A percentile compares a stretch with the other conserved stretches of the same genome.
These are phyloP conservation scores for Wickerhamiella occidentalis DNA, from an alignment of 805 yeast genomes.

Conservation along the genomic window DNA sequence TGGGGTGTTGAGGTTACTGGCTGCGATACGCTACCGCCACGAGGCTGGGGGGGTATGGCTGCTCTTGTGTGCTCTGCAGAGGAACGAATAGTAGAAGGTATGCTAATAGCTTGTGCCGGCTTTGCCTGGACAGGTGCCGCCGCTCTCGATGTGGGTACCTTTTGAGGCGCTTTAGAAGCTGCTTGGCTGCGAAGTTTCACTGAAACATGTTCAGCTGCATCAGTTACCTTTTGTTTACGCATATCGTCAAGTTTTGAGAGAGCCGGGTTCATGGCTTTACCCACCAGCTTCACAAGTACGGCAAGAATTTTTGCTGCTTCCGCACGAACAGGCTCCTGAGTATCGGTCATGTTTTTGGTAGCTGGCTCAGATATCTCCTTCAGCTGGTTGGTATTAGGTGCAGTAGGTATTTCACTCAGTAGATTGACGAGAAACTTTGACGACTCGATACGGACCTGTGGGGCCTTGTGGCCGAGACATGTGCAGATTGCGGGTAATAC, in stretches of 20 bases:
- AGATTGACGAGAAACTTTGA: conserved; percentile 53
- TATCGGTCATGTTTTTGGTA: conserved; percentile 60
- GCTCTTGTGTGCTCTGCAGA: background rate
- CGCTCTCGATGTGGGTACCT: conserved; percentile 19
- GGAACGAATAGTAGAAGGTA: conserved; percentile 15
- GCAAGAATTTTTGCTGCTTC: conserved; percentile 71
- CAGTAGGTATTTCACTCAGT: conserved; percentile 36
- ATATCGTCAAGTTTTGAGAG: conserved; percentile 66
- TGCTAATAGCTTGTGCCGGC: conserved; percentile 11
- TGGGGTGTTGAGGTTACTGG: conserved; percentile 1
- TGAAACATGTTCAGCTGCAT: conserved; percentile 42
- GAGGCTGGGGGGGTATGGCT: background rate
- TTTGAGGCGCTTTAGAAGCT: conserved; percentile 23
- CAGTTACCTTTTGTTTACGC: conserved; percentile 55
- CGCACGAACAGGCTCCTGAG: conserved; percentile 72
- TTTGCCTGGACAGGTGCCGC: background rate
- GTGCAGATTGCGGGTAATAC: conserved; percentile 48
- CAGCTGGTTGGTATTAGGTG: conserved; percentile 44
- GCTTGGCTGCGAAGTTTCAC: conserved; percentile 33
- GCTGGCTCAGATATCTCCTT: conserved; percentile 45
- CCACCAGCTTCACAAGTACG: conserved; percentile 68
- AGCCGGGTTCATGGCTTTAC: conserved; percentile 48
- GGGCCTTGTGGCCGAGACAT: conserved; percentile 64
- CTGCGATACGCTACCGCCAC: background rate
- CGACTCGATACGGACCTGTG: conserved; percentile 67